These are phyloP conservation scores for Aspergillus neotritici DNA, from an alignment of 2,329 filamentous ascomycete genomes.

Conservation along the genomic window DNA sequence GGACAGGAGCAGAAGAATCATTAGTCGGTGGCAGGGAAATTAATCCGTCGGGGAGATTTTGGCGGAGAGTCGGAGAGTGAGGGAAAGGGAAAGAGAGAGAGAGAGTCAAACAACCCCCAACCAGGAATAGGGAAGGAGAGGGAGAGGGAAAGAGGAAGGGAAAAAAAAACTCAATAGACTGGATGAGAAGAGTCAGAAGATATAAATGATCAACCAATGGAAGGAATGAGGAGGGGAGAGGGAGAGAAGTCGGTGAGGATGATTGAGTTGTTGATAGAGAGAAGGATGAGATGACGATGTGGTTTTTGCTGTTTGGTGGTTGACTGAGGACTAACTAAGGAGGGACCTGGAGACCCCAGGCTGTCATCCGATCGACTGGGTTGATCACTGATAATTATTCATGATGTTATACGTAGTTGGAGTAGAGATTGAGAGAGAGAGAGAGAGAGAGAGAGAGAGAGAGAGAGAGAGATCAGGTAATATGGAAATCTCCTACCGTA, in stretches of 20 bases:
- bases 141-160: background rate
- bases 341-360: background rate
- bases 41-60: no score
- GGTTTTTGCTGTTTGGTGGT: background rate
- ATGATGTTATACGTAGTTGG: no score
- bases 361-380: background rate
- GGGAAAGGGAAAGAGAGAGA: background rate
- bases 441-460: no score
- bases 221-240: constrained; percentile 1
- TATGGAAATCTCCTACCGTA: no score
- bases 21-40: background rate
- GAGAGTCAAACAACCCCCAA: constrained; percentile 1
- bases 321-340: no score
- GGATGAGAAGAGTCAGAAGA: constrained; percentile 2
- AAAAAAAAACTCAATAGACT: constrained; percentile 1
- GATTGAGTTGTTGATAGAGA: background rate
- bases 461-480: no score
- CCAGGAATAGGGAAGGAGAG: background rate
- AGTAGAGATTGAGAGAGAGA: no score
- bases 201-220: constrained; percentile 1
- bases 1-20: background rate
- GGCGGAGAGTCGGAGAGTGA: no score
- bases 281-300: background rate
- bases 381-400: background rate
- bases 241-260: background rate